Conservation (phyloP, 169 alveolate genomes). For the Neospora caninum region DNA sequence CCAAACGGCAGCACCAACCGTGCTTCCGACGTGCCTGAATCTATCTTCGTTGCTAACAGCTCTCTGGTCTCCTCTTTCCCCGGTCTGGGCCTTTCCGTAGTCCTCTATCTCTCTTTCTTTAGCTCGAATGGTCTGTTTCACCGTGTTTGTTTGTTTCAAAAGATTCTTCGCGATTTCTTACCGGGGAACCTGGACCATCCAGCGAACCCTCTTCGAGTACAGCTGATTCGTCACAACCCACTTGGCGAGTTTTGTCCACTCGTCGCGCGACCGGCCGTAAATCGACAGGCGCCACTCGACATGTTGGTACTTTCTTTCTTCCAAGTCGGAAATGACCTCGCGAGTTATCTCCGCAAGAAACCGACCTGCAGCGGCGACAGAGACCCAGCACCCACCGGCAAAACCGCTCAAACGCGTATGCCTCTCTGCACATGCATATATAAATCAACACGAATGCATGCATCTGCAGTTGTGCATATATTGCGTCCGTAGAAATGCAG, state of each 20-base stretch:
- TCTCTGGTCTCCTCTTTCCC: too few species aligned
- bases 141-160: too few species aligned
- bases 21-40: too few species aligned
- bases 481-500: too few species aligned
- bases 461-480: not conserved
- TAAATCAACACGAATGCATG: not conserved
- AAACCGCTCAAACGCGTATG: not conserved
- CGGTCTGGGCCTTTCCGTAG: too few species aligned
- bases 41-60: too few species aligned
- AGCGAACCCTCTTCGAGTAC: conserved; percentile 73
- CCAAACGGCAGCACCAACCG: too few species aligned
- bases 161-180: not conserved
- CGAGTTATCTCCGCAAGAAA: conserved; percentile 90
- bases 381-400: not conserved
- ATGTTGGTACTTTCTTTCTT: conserved; percentile 83
- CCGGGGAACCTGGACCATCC: conserved; percentile 91
- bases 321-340: conserved; percentile 87
- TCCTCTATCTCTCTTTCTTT: too few species aligned
- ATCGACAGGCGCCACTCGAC: conserved; percentile 94
- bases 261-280: conserved; percentile 88
- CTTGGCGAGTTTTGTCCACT: conserved; percentile 90
- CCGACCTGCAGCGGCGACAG: conserved; percentile 66
- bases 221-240: conserved; percentile 87
- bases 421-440: not conserved
- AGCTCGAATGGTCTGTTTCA: too few species aligned